phyloP scores from a whole-genome alignment of 495 filamentous ascomycete genomes.

The Neurospora sp. region DNA sequence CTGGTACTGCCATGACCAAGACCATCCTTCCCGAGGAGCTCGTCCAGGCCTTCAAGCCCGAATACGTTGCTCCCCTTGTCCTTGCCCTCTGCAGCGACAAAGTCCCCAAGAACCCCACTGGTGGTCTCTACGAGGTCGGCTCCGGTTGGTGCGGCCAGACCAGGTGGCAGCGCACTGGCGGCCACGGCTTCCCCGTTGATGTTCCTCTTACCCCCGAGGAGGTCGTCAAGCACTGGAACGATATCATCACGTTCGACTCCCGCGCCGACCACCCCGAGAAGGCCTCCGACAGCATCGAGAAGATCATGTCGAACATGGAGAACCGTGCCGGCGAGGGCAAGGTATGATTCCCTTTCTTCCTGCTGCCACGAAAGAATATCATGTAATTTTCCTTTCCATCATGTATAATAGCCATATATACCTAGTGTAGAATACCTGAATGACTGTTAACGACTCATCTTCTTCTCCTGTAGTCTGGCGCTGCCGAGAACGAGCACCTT shows the following conservation, averaged over 20 bases:
- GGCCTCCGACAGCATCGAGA: slow-evolving; percentile 62
- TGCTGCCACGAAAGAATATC: slow-evolving; percentile 3
- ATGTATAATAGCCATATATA: slow-evolving; percentile 23
- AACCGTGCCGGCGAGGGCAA: slow-evolving; percentile 50
- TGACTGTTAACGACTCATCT: slow-evolving; percentile 18
- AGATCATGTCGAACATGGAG: slow-evolving; percentile 85
- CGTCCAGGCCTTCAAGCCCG: slow-evolving; percentile 98
- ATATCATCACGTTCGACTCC: slow-evolving; percentile 79
- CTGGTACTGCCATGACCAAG: slow-evolving; percentile 90
- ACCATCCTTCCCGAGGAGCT: slow-evolving; percentile 95
- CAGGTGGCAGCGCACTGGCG: slow-evolving; percentile 88
- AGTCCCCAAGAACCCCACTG: slow-evolving; percentile 71
- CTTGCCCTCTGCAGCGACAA: slow-evolving; percentile 83
- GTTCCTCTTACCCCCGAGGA: slow-evolving; percentile 78
- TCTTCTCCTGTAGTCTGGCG: slow-evolving; percentile 22
- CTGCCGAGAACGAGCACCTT: slow-evolving; percentile 40
- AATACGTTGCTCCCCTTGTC: slow-evolving; percentile 92
- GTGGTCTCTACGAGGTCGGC: slow-evolving; percentile 90
- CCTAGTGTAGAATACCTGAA: slow-evolving; percentile 10
- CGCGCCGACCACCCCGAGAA: slow-evolving; percentile 84
- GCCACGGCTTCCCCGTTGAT: slow-evolving; percentile 87
- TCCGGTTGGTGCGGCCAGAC: slow-evolving; percentile 89
- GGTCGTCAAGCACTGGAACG: slow-evolving; percentile 64
- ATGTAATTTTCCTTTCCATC: slow-evolving; percentile 9
- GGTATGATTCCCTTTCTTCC: slow-evolving; percentile 32